Base-by-base conservation (phyloP, 169 alveolate species). In the Ichthyophthirius multifiliis region DNA sequence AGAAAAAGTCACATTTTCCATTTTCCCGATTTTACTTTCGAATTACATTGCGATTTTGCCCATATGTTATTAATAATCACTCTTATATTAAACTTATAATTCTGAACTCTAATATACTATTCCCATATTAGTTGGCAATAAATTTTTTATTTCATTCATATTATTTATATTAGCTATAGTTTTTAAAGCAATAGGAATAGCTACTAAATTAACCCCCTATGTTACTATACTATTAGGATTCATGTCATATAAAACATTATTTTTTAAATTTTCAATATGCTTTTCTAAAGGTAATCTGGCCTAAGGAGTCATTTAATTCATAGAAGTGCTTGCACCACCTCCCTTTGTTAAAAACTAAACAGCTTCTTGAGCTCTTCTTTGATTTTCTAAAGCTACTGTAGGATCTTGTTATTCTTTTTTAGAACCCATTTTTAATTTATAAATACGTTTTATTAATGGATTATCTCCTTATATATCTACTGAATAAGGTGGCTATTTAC, bases 401-500 rank as follows among this genome's bases (percentile, higher is more conserved):
- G 34, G 81, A 76, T 47, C 88, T 82, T 48, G 79, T 82, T 76
- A 77, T 77, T 63, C 87, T 87, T 32, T 81, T 75, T 48, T 84
- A 76, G 74, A 88, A 75, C 74, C 89, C 87, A 76, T 86, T 76
- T 75, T 90, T 23, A 88, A 30, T 63, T 79, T 83, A 48, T 83
- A 74, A 82, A 89, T 89, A 84, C 93, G 90, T 74, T 86, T 90
- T 47, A 85, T 76, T 48, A 89, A 75, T 23, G 91, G 86, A 55
- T 84, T 83, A 71, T 91, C 91, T 20, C 74, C 83, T 55, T 89
- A 82, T 7, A 93, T 83, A 3, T 82, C 48, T 32, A 89, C 92
- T 39, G 93, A 83, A 77, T 85, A 93, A 23, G 92, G 86, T 0
- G 97, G 97, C 89, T 89, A 76, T 75, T 67, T 82, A 39, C 90